Evolutionary conservation across 2,329 filamentous ascomycete species (phyloP).

Genomic region (Fusarium sp.): DNA sequence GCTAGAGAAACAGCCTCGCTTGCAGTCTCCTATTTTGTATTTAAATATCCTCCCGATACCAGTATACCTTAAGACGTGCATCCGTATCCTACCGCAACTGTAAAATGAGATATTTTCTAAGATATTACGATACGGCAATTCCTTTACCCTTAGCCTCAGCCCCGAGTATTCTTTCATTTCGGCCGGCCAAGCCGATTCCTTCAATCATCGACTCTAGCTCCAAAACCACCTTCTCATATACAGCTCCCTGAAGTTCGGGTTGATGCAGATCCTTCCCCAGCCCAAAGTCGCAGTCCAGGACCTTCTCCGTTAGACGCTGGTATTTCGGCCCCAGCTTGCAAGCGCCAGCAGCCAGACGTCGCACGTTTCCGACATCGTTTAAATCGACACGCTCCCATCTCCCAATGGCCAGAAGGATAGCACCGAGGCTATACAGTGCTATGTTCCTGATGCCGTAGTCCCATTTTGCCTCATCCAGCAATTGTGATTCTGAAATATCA

Average conservation of each 20-base stretch:
- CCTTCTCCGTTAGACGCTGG: conserved; percentile 1
- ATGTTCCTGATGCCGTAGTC: conserved; percentile 8
- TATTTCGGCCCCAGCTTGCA: neutral
- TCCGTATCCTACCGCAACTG: too few relatives aligned
- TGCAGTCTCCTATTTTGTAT: too few relatives aligned
- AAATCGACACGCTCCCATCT: conserved; percentile 2
- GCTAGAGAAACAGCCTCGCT: too few relatives aligned
- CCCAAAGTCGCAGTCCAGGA: conserved; percentile 15
- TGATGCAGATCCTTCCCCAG: conserved; percentile 3
- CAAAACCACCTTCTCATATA: conserved; percentile 2
- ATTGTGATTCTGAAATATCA: neutral
- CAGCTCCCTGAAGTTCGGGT: conserved; percentile 3
- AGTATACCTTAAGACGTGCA: too few relatives aligned
- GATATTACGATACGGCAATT: too few relatives aligned
- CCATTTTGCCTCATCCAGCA: neutral
- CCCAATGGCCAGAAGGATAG: neutral
- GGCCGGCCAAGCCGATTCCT: neutral
- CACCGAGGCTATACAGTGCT: conserved; percentile 13
- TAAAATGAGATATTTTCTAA: too few relatives aligned
- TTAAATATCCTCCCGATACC: too few relatives aligned
- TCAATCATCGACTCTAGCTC: conserved; percentile 9
- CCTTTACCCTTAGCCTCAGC: too few relatives aligned
- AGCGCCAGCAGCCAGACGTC: neutral
- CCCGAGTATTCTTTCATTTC: too few relatives aligned
- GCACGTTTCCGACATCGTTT: neutral